Base-by-base conservation (phyloP, 768 basidiomycete genomes). In the Mycena capillaripes region DNA sequence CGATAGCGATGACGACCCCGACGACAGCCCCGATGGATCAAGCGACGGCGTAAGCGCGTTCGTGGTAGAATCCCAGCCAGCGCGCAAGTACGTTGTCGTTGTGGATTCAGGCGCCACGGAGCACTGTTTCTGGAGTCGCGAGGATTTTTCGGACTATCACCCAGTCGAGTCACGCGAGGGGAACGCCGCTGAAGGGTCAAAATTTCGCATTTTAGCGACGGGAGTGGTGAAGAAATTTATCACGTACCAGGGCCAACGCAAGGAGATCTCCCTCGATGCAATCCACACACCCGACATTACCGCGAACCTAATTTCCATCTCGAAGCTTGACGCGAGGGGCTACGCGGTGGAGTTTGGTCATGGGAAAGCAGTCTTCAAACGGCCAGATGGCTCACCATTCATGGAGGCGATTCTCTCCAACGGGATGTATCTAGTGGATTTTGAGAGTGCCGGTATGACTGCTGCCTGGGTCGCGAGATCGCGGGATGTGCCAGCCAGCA, bases 231-330 rank as follows among this genome's bases (percentile, higher is more conserved):
- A 7, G 1, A 65, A 65, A 21, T 11, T 12, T 4, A 17, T 64
- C 25, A 65, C 53, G 3, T 56, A 65, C 64, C 32, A n/a, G 27
- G 52, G 64, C 9, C 34, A 42, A 38, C 21, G 14, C 17, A 36
- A 32, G 34, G 38, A 38, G n/a, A 65, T 65, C 30, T 23, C 46
- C 21, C 27, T 42, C 23, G n/a, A 66, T 23, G 64, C 64, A 25
- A 53, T 66, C 16, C 64, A 66, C 19, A 66, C 64, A 11, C 64
- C 64, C 19, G 64, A 56, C 30, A 50, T 53, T n/a, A 61, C 59
- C 27, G 59, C 42, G 12, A 61, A 61, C 40, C 59, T 61, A 40
- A 42, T 61, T 19, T 61, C 59, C 59, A 30, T 61, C 59, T 42
- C 40, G 7, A 61, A 61, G 29, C 59, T 61, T 7, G 59, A 61